Evolutionary conservation across 306 rosid species (phyloP), one percentile per base, ranked within the genome.

Genomic region (Fragaria nilgerrensis): DNA sequence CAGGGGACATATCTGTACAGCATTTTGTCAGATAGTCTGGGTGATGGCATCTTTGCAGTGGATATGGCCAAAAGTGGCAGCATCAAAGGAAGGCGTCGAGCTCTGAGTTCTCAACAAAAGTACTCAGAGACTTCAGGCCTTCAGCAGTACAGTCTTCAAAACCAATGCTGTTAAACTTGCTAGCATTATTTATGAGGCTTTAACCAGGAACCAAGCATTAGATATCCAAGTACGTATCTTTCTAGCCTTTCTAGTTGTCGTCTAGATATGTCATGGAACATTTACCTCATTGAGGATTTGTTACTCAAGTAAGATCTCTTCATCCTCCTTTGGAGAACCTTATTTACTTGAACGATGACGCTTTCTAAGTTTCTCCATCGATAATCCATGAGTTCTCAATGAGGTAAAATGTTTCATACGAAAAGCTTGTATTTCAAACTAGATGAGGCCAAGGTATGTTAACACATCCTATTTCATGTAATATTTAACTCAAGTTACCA

Each of bases 21-120:
- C 32, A 37, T 75, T 71, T 65, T 79, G 23, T 63, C 74, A 9
- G 78, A 73, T 73, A 19, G 53, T 66, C 44, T 74, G 12, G 78
- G 83, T 0, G 78, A 79, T 15, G 78, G 83, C 15, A 23, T 79
- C 23, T 79, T 79, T 74, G 48, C 83, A 0, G 82, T 80, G 15
- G 84, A 32, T 29, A 84, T 71, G 82, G 87, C 0, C 79, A 76
- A 55, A 83, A 76, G 16, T 83, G 84, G 86, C 70, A 53, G 22
- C 76, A 72, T 12, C 81, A 83, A 39, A 79, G 87, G 58, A 83
- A 76, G 62, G 50, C 80, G 19, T 74, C 82, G 11, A 79, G 84
- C 70, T 55, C 76, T 29, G 75, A 75, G 45, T 79, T 83, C 63
- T 75, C 83, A 55, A 75, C 86, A 23, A 79, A 70, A 53, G 32